Evolutionary conservation across 1,139 yeast genomes (phyloP).

Genomic region (Blastobotrys serpentis): DNA sequence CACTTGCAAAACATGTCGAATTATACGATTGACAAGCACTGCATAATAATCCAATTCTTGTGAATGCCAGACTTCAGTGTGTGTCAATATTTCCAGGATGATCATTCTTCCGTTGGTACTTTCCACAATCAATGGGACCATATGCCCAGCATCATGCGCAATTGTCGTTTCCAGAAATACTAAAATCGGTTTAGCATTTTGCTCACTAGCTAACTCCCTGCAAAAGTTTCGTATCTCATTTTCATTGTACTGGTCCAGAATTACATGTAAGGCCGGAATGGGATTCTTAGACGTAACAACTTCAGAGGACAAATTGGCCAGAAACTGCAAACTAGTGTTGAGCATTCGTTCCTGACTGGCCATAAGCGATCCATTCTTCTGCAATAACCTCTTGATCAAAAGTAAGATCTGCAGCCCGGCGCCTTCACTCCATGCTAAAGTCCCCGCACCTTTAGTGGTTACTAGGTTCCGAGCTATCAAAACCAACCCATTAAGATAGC

Average conservation of each 20-base stretch:
- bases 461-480: slow-evolving; percentile 29
- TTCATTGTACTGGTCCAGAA: background rate
- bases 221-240: slow-evolving; percentile 2
- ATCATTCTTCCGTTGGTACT: slow-evolving; percentile 19
- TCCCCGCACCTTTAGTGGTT: slow-evolving; percentile 22
- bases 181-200: slow-evolving; percentile 14
- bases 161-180: slow-evolving; percentile 16
- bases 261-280: slow-evolving; percentile 1
- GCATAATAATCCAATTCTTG: slow-evolving; percentile 17
- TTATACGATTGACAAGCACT: slow-evolving; percentile 17
- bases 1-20: slow-evolving; percentile 15
- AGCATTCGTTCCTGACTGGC: slow-evolving; percentile 21
- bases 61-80: slow-evolving; percentile 25
- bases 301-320: slow-evolving; percentile 23
- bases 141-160: slow-evolving; percentile 1
- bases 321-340: slow-evolving; percentile 22
- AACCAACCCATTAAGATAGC: slow-evolving; percentile 27
- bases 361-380: background rate
- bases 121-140: background rate
- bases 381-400: slow-evolving; percentile 1
- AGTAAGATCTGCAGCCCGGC: slow-evolving; percentile 11
- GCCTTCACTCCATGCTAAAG: slow-evolving; percentile 21
- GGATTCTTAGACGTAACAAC: background rate
- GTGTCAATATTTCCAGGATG: slow-evolving; percentile 21
- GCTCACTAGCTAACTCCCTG: slow-evolving; percentile 4